A percentile compares a stretch with the other conserved stretches of the same genome.
phyloP scores from a whole-genome alignment of 1,284 basidiomycete species.

The Irpex sp. region DNA sequence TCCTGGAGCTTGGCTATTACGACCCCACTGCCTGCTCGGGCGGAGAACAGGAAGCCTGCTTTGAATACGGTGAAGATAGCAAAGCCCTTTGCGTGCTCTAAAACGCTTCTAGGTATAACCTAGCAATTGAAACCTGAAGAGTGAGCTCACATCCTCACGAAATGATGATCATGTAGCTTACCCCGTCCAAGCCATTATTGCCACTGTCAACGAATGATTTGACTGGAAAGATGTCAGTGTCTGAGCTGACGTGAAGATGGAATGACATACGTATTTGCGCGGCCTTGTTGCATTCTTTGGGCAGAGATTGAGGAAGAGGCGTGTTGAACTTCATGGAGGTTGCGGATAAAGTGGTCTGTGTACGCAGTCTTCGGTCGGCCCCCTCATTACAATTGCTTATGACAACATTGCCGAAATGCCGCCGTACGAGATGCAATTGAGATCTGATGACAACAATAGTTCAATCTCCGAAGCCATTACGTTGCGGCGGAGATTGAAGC shows the following conservation, averaged over 20 bases:
- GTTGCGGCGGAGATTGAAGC: constrained; percentile 1
- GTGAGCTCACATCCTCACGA: background rate
- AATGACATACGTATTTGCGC: constrained; percentile 62
- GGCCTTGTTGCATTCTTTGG: constrained; percentile 74
- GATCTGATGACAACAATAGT: background rate
- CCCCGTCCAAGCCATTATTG: constrained; percentile 73
- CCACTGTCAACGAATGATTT: constrained; percentile 68
- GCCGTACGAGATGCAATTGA: background rate
- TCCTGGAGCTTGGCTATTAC: constrained; percentile 87
- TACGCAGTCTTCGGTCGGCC: background rate
- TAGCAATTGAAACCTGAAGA: constrained; percentile 18
- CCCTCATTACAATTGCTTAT: background rate
- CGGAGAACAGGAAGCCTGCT: constrained; percentile 75
- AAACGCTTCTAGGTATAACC: constrained; percentile 64
- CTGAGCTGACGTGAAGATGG: constrained; percentile 8
- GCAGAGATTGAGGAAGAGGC: constrained; percentile 66
- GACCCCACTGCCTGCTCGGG: constrained; percentile 84
- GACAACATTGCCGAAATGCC: background rate
- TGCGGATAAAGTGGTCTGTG: background rate
- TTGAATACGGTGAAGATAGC: constrained; percentile 82
- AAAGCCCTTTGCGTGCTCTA: constrained; percentile 79
- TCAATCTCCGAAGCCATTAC: background rate
- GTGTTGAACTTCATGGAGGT: constrained; percentile 58
- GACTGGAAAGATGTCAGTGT: constrained; percentile 38
- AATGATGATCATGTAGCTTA: constrained; percentile 19